Conservation (phyloP, 306 rosid species). For the Rubus idaeus region DNA sequence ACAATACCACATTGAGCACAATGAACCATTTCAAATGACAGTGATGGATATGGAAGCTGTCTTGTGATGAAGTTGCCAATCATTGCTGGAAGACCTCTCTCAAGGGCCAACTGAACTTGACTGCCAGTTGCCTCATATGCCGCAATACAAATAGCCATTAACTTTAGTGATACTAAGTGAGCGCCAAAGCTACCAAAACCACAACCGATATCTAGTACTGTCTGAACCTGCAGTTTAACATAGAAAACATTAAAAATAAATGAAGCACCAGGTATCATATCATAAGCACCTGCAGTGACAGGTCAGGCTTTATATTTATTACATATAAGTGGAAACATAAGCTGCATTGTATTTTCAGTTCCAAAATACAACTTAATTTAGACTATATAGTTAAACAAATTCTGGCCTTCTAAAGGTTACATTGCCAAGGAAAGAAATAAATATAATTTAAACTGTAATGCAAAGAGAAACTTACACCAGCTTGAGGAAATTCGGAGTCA, state of each 20-base stretch:
- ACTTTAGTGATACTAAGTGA: conserved; percentile 73
- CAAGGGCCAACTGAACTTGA: conserved; percentile 98
- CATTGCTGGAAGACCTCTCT: conserved; percentile 98
- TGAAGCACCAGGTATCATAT: not conserved
- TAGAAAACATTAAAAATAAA: not conserved
- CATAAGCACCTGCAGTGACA: not conserved
- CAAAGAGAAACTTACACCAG: conserved; percentile 70
- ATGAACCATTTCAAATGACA: conserved; percentile 94
- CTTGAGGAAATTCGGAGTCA: conserved; percentile 74
- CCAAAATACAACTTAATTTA: conserved; percentile 4
- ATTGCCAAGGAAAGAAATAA: conserved; percentile 21
- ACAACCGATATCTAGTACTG: conserved; percentile 83
- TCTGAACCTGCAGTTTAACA: conserved; percentile 65
- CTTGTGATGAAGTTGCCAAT: conserved; percentile 72
- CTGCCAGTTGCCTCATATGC: conserved; percentile 95
- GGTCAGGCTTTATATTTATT: not conserved
- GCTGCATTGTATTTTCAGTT: not conserved
- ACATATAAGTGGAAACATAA: not conserved
- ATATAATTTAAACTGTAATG: not conserved
- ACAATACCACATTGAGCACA: conserved; percentile 91
- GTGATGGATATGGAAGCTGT: conserved; percentile 92
- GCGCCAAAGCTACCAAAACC: conserved; percentile 99
- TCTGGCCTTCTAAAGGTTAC: conserved; percentile 20
- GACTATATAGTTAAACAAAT: conserved; percentile 1
- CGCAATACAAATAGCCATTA: conserved; percentile 89